Base-by-base conservation (phyloP, 2,329 filamentous ascomycete species). In the Ceratocystis eucalypticola region DNA sequence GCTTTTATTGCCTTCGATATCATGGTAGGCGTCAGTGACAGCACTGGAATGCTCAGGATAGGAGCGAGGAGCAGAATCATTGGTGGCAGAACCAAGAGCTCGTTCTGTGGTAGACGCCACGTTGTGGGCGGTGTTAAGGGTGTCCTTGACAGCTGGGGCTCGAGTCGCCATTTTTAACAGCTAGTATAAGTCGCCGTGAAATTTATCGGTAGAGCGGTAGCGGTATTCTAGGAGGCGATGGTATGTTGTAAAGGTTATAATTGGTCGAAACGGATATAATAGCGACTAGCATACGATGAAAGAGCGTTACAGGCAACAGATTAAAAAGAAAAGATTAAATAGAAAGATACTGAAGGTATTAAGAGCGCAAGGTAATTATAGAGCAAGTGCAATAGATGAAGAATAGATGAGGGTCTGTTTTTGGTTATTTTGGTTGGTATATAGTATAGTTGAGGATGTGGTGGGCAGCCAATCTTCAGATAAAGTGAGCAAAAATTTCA, bases 21-120 rank as follows among this genome's bases (percentile, higher is more conserved):
- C 55, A 37, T 30, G 64, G 20, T 65, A 65, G 55, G 53, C 57
- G 17, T 65, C 57, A 28, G 64, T 45, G 22, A 57, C 64, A 17
- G 55, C 50, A 25, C 41, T 22, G 12, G 64, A 20, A 61, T 61
- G 66, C 59, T 64, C 66, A 28, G 66, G 37, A 25, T 62, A 30
- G 5, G 55, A 50, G 8, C 64, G 48, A 5, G 64, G 64, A 15
- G 55, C 61, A 12, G 62, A 62, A 50, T 45, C 20, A 22, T 25
- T 62, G 28, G 59, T 46, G 3, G 46, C 28, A n/a, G 62, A 8
- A 45, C 50, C 44, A n/a, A 50, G 41, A n/a, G 55, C 44, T 22
- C 28, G 30, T 5, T 46, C 41, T 5, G 55, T 25, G 7, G 55
- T 55, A 5, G 28, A 17, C 1, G 55, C 63, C 44, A 37, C 44